A percentile compares a stretch with the other conserved stretches of the same genome.
Conservation (phyloP, 2,329 filamentous ascomycete species). For the Curvularia sp. region DNA sequence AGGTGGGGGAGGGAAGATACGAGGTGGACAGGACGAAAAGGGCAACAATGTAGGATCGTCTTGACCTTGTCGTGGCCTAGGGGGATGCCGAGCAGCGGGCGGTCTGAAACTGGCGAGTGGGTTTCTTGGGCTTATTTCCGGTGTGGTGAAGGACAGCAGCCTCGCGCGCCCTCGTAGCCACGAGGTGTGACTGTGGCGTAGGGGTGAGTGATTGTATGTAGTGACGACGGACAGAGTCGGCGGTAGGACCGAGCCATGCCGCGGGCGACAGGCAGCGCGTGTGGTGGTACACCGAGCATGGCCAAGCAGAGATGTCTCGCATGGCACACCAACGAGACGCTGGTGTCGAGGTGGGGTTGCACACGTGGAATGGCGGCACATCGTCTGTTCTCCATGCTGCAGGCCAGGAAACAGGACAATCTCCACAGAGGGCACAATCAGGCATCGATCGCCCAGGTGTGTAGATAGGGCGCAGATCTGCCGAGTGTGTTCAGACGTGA, state of each 20-base stretch:
- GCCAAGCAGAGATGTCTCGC: slow-evolving; percentile 34
- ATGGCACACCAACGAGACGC: slow-evolving; percentile 35
- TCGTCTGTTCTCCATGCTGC: slow-evolving; percentile 19
- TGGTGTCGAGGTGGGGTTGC: slow-evolving; percentile 29
- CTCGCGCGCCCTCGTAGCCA: slow-evolving; percentile 14
- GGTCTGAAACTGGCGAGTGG: slow-evolving; percentile 27
- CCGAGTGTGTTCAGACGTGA: slow-evolving; percentile 20
- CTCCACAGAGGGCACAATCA: slow-evolving; percentile 13
- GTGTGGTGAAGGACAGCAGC: slow-evolving; percentile 26
- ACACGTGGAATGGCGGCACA: slow-evolving; percentile 35
- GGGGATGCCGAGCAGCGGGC: slow-evolving; percentile 6
- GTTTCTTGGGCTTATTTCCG: slow-evolving; percentile 10
- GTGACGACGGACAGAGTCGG: background rate
- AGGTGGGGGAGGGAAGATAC: no score
- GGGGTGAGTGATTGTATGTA: background rate
- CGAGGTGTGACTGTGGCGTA: slow-evolving; percentile 13
- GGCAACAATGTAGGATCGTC: background rate
- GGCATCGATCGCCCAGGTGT: slow-evolving; percentile 26
- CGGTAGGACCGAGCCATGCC: slow-evolving; percentile 19
- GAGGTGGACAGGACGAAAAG: background rate
- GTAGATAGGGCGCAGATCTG: slow-evolving; percentile 23
- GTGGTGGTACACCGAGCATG: no score
- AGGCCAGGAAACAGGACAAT: slow-evolving; percentile 21
- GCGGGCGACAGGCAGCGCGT: slow-evolving; percentile 19
- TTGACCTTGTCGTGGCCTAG: background rate